Percentiles rank a stretch among this genome's conserved stretches.
Conservation (phyloP, 306 rosid genomes). For the Mimosa pudica region DNA sequence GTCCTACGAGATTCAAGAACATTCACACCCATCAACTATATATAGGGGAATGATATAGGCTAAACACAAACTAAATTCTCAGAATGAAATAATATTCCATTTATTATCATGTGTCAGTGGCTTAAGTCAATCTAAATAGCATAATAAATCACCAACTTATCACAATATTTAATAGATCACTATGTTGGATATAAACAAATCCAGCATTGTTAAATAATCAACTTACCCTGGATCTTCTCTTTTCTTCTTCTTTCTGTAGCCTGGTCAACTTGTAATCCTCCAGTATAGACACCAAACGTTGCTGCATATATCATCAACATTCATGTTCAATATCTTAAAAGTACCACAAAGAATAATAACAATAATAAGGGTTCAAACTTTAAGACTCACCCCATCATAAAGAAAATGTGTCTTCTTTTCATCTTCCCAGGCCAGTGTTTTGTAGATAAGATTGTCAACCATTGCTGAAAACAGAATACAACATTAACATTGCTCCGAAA, state of each 20-base stretch:
- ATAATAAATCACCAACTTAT: background rate
- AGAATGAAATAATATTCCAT: too few relatives aligned
- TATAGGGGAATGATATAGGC: background rate
- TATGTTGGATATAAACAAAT: constrained; percentile 12
- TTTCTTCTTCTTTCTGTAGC: constrained; percentile 83
- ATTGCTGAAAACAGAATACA: constrained; percentile 61
- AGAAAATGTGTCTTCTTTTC: constrained; percentile 70
- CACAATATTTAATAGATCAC: constrained; percentile 5
- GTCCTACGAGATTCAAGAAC: constrained; percentile 56
- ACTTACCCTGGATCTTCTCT: constrained; percentile 74
- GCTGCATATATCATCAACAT: constrained; percentile 48
- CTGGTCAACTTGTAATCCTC: constrained; percentile 92
- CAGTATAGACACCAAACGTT: constrained; percentile 72
- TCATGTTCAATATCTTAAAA: constrained; percentile 23
- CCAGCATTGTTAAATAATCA: background rate
- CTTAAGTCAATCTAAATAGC: background rate
- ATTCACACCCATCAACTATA: background rate
- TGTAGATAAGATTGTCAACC: constrained; percentile 81
- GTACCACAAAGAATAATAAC: background rate
- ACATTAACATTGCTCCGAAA: constrained; percentile 36
- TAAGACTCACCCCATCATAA: constrained; percentile 86
- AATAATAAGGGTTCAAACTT: constrained; percentile 15
- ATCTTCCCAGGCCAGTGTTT: constrained; percentile 83
- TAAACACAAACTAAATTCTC: background rate
- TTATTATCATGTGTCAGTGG: background rate